These are phyloP conservation scores for Zopfochytrium polystomum DNA, from an alignment of 371 early-diverging fungal species.

Conservation along the genomic window DNA sequence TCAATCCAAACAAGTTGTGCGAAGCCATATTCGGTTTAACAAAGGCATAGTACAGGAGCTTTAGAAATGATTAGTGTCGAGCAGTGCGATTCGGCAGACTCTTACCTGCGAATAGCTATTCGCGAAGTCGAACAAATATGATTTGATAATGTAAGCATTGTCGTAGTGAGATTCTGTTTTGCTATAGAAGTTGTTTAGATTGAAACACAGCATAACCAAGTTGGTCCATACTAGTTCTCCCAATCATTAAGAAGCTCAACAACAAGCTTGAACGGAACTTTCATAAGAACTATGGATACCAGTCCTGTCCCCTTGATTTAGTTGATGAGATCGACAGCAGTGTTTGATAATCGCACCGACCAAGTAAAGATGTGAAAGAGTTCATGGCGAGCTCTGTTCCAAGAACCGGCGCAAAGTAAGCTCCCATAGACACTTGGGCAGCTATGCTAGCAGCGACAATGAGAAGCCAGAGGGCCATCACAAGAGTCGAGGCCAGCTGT, in stretches of 20 bases:
- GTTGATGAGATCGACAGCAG: neutral
- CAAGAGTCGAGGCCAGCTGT: slow-evolving; percentile 9
- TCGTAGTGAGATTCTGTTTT: slow-evolving; percentile 42
- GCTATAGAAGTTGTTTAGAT: neutral
- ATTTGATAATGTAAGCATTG: slow-evolving; percentile 56
- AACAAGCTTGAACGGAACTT: slow-evolving; percentile 18
- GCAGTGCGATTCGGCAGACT: neutral
- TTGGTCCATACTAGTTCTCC: slow-evolving; percentile 44
- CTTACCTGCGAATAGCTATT: slow-evolving; percentile 51
- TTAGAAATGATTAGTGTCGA: neutral
- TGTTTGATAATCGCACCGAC: neutral
- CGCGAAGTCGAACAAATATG: slow-evolving; percentile 58
- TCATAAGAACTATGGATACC: slow-evolving; percentile 20
- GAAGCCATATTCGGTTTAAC: slow-evolving; percentile 30
- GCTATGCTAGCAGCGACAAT: slow-evolving; percentile 19
- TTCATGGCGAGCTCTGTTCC: slow-evolving; percentile 20
- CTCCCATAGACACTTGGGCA: slow-evolving; percentile 23
- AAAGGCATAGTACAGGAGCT: slow-evolving; percentile 28
- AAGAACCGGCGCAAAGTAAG: slow-evolving; percentile 21
- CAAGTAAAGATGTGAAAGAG: slow-evolving; percentile 22
- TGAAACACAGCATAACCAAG: neutral
- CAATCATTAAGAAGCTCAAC: slow-evolving; percentile 44
- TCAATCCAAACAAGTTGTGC: slow-evolving; percentile 25
- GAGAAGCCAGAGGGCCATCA: slow-evolving; percentile 20
- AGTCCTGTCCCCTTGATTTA: slow-evolving; percentile 9